Conservation (phyloP, 768 basidiomycete genomes). For the Pleurotus tuoliensis region DNA sequence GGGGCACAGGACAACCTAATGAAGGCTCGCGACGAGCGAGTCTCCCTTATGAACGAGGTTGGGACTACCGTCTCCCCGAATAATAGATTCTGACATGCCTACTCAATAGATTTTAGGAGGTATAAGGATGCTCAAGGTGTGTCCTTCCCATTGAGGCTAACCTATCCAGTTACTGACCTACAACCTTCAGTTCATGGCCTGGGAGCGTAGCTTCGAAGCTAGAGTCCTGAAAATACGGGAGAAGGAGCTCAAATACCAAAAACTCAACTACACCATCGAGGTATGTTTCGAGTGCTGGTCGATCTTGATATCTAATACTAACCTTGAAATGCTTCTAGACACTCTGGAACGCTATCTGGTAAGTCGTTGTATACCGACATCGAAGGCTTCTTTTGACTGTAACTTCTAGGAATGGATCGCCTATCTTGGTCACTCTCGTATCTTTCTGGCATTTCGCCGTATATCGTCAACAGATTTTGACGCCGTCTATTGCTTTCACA, state of each 20-base stretch:
- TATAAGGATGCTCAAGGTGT: slow-evolving; percentile 84
- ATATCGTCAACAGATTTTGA: slow-evolving; percentile 60
- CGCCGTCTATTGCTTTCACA: slow-evolving; percentile 61
- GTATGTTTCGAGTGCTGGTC: slow-evolving; percentile 23
- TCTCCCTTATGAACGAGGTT: slow-evolving; percentile 83
- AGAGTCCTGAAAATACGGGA: slow-evolving; percentile 69
- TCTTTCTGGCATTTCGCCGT: slow-evolving; percentile 74
- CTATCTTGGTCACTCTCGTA: slow-evolving; percentile 56
- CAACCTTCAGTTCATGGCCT: slow-evolving; percentile 75
- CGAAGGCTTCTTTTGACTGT: too few species aligned
- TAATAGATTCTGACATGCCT: not conserved
- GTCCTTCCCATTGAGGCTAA: not conserved
- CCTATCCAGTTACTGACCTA: not conserved
- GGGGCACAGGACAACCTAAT: slow-evolving; percentile 77
- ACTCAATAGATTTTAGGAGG: slow-evolving; percentile 67
- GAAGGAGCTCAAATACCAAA: slow-evolving; percentile 81
- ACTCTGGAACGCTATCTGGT: slow-evolving; percentile 48
- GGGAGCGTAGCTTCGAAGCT: slow-evolving; percentile 87
- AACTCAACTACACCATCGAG: slow-evolving; percentile 85
- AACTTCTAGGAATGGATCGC: slow-evolving; percentile 30
- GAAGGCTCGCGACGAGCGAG: slow-evolving; percentile 90
- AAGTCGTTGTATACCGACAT: not conserved
- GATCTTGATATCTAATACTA: too few species aligned
- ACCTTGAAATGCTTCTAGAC: slow-evolving; percentile 21
- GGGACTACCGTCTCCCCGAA: slow-evolving; percentile 2